Evolutionary conservation across 345 rosid genomes (phyloP).

Genomic region (Salix viminalis): DNA sequence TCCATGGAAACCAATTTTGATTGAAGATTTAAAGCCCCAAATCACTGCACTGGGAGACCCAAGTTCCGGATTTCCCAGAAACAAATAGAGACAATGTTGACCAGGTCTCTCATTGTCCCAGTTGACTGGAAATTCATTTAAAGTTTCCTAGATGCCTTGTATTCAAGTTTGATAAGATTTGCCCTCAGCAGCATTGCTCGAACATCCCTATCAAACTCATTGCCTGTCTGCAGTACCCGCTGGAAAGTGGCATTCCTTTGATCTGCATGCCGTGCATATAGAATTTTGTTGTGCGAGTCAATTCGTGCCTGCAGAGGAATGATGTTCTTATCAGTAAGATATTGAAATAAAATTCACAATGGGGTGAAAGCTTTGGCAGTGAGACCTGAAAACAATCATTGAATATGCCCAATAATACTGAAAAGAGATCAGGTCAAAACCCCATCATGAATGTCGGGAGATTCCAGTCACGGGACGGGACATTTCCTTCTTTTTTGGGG

Average conservation of each 20-base stretch:
- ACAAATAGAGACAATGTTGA: constrained; percentile 5
- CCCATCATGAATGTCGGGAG: not conserved
- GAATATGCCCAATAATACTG: not conserved
- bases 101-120: not conserved
- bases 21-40: not conserved
- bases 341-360: not conserved
- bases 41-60: not conserved
- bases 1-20: constrained; percentile 10
- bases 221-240: constrained; percentile 87
- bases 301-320: constrained; percentile 73
- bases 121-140: constrained; percentile 25
- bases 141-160: constrained; percentile 59
- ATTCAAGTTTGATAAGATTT: constrained; percentile 79
- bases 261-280: constrained; percentile 94
- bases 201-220: constrained; percentile 82
- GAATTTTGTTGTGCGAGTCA: constrained; percentile 95
- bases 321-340: not conserved
- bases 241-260: constrained; percentile 95
- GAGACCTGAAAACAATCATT: not conserved
- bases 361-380: not conserved
- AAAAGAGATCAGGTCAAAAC: not conserved
- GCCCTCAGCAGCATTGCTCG: constrained; percentile 85
- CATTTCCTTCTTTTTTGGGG: too few species aligned
- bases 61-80: not conserved
- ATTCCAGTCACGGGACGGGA: not conserved